These are phyloP conservation scores for Aspergillus piperis DNA, from an alignment of 2,329 filamentous ascomycete species.

Conservation along the genomic window DNA sequence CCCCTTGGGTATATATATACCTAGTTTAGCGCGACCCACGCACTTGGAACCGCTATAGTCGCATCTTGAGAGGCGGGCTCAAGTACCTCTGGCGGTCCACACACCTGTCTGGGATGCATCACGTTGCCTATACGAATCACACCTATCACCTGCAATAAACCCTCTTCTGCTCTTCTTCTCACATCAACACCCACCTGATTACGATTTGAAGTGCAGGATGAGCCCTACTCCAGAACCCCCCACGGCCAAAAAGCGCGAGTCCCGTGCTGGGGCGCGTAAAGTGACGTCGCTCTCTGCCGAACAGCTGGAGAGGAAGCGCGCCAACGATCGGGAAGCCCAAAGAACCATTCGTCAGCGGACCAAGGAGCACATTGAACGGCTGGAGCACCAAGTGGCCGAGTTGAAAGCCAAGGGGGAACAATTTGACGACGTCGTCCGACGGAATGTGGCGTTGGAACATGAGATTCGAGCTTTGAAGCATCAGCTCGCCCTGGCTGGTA, in stretches of 20 bases:
- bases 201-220: constrained; percentile 21
- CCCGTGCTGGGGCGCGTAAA: constrained; percentile 58
- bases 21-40: constrained; percentile 24
- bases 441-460: constrained; percentile 57
- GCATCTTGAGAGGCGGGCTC: constrained; percentile 17
- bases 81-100: constrained; percentile 14
- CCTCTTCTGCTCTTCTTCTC: constrained; percentile 5
- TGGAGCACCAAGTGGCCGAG: constrained; percentile 58
- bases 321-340: constrained; percentile 63
- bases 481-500: constrained; percentile 44
- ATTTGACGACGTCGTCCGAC: constrained; percentile 53
- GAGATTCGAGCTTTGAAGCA: constrained; percentile 56
- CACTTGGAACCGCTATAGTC: constrained; percentile 26
- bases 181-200: not conserved
- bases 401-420: constrained; percentile 53
- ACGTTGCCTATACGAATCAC: constrained; percentile 9
- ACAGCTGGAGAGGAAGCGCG: constrained; percentile 61
- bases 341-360: constrained; percentile 61
- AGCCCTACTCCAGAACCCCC: constrained; percentile 25
- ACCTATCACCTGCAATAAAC: constrained; percentile 15
- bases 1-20: constrained; percentile 17
- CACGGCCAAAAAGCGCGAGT: constrained; percentile 40
- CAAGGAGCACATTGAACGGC: constrained; percentile 59
- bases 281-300: constrained; percentile 59
- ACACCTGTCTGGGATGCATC: constrained; percentile 18